phyloP scores from a whole-genome alignment of 495 filamentous ascomycete genomes.

The Friedmanniomyces simplex region DNA sequence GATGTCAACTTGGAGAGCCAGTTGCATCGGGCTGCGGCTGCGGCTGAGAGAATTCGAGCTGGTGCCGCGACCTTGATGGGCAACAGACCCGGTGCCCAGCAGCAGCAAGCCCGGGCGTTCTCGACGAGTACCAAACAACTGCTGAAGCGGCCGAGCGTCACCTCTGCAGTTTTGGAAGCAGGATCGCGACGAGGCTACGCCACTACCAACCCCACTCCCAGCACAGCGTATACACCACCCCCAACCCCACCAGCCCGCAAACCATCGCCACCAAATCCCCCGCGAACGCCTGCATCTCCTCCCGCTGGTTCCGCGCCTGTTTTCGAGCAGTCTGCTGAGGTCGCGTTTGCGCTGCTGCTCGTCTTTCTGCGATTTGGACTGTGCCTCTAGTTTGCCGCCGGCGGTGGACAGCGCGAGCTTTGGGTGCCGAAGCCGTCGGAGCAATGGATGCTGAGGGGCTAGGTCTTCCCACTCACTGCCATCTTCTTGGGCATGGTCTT shows the following conservation, averaged over 20 bases:
- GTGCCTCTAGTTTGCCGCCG: too few relatives aligned
- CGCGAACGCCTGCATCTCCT: neutral
- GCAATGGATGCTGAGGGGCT: too few relatives aligned
- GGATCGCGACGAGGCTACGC: conserved; percentile 39
- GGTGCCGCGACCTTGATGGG: conserved; percentile 25
- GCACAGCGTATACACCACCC: neutral
- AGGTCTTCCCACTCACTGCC: too few relatives aligned
- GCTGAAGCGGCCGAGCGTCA: neutral
- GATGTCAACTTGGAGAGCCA: conserved; percentile 81
- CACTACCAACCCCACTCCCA: conserved; percentile 92
- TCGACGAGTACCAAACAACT: conserved; percentile 9
- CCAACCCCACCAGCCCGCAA: neutral
- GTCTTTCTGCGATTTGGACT: too few relatives aligned
- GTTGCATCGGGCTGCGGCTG: conserved; percentile 64
- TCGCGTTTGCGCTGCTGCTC: too few relatives aligned
- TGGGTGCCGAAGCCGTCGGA: too few relatives aligned
- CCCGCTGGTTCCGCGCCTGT: too few relatives aligned
- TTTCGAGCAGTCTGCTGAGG: too few relatives aligned
- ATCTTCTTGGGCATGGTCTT: too few relatives aligned
- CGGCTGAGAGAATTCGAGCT: conserved; percentile 35
- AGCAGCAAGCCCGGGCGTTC: conserved; percentile 13
- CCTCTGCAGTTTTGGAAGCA: conserved; percentile 3
- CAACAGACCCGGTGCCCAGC: conserved; percentile 32
- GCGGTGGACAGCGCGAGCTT: too few relatives aligned
- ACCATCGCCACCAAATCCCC: neutral